Conservation (phyloP, 2,329 filamentous ascomycete species). For the Diplodia seriata region DNA sequence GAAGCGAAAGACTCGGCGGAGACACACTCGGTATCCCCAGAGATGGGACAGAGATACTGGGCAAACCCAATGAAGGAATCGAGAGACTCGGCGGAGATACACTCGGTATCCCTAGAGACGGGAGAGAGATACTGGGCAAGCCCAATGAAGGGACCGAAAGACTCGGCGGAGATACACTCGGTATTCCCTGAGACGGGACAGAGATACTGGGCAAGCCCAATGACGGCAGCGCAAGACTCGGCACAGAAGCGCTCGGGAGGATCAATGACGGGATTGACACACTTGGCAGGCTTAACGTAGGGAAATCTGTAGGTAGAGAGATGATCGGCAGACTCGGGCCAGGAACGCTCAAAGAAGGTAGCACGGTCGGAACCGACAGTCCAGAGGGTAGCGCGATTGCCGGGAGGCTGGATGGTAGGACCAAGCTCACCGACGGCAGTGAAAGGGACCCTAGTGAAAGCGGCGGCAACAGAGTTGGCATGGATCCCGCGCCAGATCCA, state of each 20-base stretch:
- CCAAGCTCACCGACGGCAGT: neutral
- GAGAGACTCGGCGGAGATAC: neutral
- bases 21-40: no score
- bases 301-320: neutral
- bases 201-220: no score
- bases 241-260: neutral
- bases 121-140: no score
- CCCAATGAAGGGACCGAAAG: neutral
- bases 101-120: neutral
- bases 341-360: conserved; percentile 1
- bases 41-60: no score
- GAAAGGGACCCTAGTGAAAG: conserved; percentile 6
- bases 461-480: conserved; percentile 6
- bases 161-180: neutral
- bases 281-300: neutral
- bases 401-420: neutral
- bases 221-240: neutral
- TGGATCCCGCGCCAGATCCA: neutral
- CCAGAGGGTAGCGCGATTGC: neutral
- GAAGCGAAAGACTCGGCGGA: no score
- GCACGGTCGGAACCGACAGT: neutral
- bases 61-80: neutral
- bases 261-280: neutral
- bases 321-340: neutral
- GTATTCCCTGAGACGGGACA: neutral